These are phyloP conservation scores for Termitomyces sp. DNA, from an alignment of 768 basidiomycete genomes.

Conservation along the genomic window DNA sequence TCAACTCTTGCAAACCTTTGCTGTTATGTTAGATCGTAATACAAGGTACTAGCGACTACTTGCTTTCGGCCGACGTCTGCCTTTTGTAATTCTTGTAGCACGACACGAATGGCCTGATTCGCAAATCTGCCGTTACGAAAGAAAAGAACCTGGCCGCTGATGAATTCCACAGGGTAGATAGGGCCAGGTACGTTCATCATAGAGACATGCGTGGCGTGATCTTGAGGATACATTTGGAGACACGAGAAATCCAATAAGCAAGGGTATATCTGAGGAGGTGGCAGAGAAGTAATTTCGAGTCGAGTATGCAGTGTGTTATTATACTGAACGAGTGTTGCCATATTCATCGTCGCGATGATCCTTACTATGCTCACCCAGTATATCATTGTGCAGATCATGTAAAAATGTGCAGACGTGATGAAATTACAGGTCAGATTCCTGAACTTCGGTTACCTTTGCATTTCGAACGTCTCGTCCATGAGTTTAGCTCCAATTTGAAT, in stretches of 20 bases:
- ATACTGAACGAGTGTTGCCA: not conserved
- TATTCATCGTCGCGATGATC: not conserved
- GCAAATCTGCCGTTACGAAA: slow-evolving; percentile 40
- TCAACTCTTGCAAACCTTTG: slow-evolving; percentile 54
- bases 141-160: not conserved
- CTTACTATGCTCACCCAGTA: not conserved
- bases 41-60: slow-evolving; percentile 6
- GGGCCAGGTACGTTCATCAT: not conserved
- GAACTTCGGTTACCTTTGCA: not conserved
- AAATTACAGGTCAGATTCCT: not conserved
- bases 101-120: slow-evolving; percentile 42
- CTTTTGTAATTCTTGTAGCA: slow-evolving; percentile 58
- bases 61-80: slow-evolving; percentile 67
- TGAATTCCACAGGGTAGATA: not conserved
- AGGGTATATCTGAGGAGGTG: not conserved
- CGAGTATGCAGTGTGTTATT: not conserved
- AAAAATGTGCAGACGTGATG: not conserved
- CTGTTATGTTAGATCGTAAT: not conserved
- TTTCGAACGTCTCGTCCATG: not conserved
- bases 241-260: not conserved
- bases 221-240: not conserved
- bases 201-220: not conserved
- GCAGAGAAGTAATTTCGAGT: not conserved
- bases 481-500: not conserved
- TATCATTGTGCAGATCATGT: not conserved